Evolutionary conservation across 2,329 filamentous ascomycete species (phyloP), one percentile per base, ranked within the genome.

Genomic region (Botrytis galanthina): DNA sequence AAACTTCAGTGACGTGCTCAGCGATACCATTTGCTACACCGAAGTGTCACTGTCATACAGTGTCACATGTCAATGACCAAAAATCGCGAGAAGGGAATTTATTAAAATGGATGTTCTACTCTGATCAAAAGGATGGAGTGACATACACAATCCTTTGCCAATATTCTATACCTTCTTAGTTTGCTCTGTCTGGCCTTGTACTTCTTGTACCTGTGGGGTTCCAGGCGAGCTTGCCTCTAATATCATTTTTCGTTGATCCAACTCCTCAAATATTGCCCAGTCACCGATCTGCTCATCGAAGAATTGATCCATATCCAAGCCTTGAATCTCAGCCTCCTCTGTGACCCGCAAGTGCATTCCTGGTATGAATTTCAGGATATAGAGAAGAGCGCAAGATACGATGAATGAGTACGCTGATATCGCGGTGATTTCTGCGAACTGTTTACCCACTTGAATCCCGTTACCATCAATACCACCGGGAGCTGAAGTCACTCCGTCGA

Each of bases 301-400:
- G 77, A 87, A 85, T 76, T 86, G 84, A 77, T 84, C 82, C 29
- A 83, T 78, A 75, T 90, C 88, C 59, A 90, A 79, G 0, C 88
- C 88, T 44, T 82, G 80, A 8, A 87, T 79, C 79, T 90, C 88
- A 12, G 85, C 86, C 72, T 89, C 87, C 72, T 89, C 87, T 1
- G 82, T 85, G 0, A 85, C 86, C 29, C 88, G 82, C 2, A 90
- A 81, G 73, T 88, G 86, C 74, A 88, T 82, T 0, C 87, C 87
- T 0, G 88, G 88, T 54, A 90, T 89, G 74, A 83, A 85, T 78
- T 88, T 87, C 77, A 89, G 85, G 75, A 88, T 80, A 73, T 88
- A 86, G 1, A 89, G 83, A 37, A 90, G 80, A 26, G 85, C 77
- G 74, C 84, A 85, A 0, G 86, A 87, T 14, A 89, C 82, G 39